Evolutionary conservation across 305 asterid species (phyloP).

Genomic region (Fraxinus platypoda): DNA sequence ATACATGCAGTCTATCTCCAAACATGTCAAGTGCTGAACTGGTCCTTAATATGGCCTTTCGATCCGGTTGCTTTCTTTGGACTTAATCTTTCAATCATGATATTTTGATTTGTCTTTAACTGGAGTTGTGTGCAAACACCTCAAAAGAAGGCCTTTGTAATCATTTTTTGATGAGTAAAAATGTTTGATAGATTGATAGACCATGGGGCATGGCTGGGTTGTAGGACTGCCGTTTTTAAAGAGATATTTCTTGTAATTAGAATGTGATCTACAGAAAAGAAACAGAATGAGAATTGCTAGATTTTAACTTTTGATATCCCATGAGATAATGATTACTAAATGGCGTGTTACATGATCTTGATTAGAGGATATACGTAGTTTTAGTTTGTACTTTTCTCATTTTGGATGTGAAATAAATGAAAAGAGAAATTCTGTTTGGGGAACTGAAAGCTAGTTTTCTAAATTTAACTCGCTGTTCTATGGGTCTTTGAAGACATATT

Average conservation of each 20-base stretch:
- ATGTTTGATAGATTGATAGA: not conserved
- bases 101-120: not conserved
- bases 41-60: not conserved
- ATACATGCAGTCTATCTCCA: not conserved
- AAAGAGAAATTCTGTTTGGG: not conserved
- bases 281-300: not conserved
- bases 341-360: not conserved
- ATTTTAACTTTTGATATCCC: not conserved
- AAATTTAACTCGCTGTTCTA: not conserved
- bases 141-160: slow-evolving; percentile 6
- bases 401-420: not conserved
- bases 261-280: not conserved
- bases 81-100: not conserved
- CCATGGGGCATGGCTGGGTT: not conserved
- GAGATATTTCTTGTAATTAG: not conserved
- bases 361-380: not conserved
- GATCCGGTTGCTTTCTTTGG: not conserved
- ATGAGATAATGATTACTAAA: not conserved
- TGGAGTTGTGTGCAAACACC: not conserved
- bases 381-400: not conserved
- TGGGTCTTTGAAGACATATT: not conserved
- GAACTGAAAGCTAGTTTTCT: not conserved
- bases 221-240: not conserved
- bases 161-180: not conserved
- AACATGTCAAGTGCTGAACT: not conserved